Conservation (phyloP, 2,329 filamentous ascomycete genomes). For the Arachnopeziza araneosa region DNA sequence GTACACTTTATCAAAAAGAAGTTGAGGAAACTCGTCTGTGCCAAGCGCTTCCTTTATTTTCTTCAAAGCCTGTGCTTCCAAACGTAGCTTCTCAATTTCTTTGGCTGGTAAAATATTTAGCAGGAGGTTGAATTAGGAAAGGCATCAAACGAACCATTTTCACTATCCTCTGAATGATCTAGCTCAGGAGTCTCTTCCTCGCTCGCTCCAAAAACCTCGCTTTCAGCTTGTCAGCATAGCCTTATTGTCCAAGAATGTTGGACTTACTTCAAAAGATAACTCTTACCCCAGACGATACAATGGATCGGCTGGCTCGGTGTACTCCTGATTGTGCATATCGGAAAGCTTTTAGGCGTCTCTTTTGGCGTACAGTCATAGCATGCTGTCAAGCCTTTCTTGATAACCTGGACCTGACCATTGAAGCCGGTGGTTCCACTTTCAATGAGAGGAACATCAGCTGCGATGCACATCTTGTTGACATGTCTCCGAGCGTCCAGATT, state of each 20-base stretch:
- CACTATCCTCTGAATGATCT: slow-evolving; percentile 72
- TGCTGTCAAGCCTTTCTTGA: slow-evolving; percentile 84
- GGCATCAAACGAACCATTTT: slow-evolving; percentile 57
- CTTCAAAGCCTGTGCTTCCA: slow-evolving; percentile 78
- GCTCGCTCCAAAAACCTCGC: slow-evolving; percentile 84
- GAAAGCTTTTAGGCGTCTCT: slow-evolving; percentile 84
- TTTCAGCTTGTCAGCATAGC: slow-evolving; percentile 30
- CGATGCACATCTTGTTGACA: slow-evolving; percentile 96
- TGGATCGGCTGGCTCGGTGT: slow-evolving; percentile 96
- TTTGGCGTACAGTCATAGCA: slow-evolving; percentile 96
- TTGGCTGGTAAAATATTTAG: slow-evolving; percentile 41
- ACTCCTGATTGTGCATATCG: slow-evolving; percentile 94
- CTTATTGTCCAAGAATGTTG: not conserved
- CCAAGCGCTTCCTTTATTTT: slow-evolving; percentile 78
- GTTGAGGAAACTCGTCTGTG: slow-evolving; percentile 66
- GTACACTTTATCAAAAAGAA: slow-evolving; percentile 93
- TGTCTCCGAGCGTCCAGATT: slow-evolving; percentile 91
- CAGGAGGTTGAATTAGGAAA: not conserved
- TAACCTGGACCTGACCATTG: slow-evolving; percentile 95
- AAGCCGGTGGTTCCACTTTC: slow-evolving; percentile 98
- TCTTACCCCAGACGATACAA: slow-evolving; percentile 98
- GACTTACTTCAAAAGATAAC: slow-evolving; percentile 73
- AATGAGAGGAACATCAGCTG: slow-evolving; percentile 82
- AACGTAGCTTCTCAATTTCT: slow-evolving; percentile 82
- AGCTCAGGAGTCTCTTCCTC: slow-evolving; percentile 78